A percentile compares a stretch with the other conserved stretches of the same genome.
phyloP scores from a whole-genome alignment of 2,329 filamentous ascomycete genomes.

The Anthostomella pinea region DNA sequence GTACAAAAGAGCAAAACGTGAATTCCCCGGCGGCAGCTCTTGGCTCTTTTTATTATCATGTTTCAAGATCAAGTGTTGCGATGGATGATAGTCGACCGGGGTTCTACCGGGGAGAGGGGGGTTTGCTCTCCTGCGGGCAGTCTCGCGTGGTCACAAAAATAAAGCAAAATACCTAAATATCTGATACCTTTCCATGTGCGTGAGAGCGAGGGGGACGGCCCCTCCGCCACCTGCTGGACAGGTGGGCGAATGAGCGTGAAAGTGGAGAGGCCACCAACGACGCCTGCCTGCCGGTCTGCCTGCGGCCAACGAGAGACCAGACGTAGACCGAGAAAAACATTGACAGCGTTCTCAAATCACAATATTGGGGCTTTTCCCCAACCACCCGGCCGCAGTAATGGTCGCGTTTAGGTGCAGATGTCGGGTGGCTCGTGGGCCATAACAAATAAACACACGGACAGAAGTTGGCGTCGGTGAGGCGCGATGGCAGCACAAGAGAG shows the following conservation, averaged over 20 bases:
- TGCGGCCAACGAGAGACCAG: conserved; percentile 11
- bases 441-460: no score
- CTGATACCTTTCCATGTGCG: no score
- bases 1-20: no score
- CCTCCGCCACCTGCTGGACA: neutral
- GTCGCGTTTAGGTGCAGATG: no score
- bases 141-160: conserved; percentile 18
- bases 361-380: neutral
- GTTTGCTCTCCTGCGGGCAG: conserved; percentile 5
- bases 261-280: conserved; percentile 4
- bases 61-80: no score
- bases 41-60: conserved; percentile 3
- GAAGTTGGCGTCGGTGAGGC: no score
- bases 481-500: no score
- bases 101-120: no score
- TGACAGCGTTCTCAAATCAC: conserved; percentile 3
- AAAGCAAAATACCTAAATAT: conserved; percentile 11
- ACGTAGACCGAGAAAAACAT: conserved; percentile 15
- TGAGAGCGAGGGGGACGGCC: no score
- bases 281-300: neutral
- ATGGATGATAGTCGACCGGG: neutral
- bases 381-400: neutral
- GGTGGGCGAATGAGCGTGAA: conserved; percentile 1
- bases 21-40: no score
- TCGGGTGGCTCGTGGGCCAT: no score